Base-by-base conservation (phyloP, 108 stramenopile species). In the Pseudonitzschia delicatissima region DNA sequence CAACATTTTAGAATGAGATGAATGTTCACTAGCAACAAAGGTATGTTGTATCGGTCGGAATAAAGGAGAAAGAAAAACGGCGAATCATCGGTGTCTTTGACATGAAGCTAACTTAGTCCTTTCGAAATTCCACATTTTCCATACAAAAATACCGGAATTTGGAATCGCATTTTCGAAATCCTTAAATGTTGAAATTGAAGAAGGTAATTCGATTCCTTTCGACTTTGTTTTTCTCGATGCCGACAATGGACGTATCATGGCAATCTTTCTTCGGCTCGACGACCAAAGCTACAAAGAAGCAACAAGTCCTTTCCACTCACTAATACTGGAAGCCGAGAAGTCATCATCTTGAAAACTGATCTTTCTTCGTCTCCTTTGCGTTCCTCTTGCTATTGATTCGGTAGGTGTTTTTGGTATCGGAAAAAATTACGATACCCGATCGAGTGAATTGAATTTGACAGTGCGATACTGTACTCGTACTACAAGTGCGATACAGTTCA, bases 371-470 rank as follows among this genome's bases (percentile, higher is more conserved):
- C 8, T 39, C 8, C 8, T 39, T 39, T 39, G 37, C n/a, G 37
- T 39, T 39, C 37, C 8, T 39, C 8, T 39, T 39, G 6, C 37
- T 39, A 11, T n/a, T n/a, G n/a, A n/a, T n/a, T 44, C 7, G 42
- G 42, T 13, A 44, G 2, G 42, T 44, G 42, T 44, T 6, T 13
- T 44, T 44, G 4, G 42, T n/a, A n/a, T 44, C 42, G 42, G 17
- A 13, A n/a, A 6, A 3, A 6, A 44, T n/a, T 44, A 50, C 33
- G 9, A 25, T 69, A 17, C 33, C 62, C 42, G 28, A 71, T 62
- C n/a, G 51, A 64, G 31, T 71, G 71, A 62, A 57, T 71, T 18
- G 47, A 45, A 18, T 18, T 23, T 9, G 62, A 71, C 20, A 62
- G 62, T 8, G 27, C 37, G n/a, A 57, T 71, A 29, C 39, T 34